Base-by-base conservation (phyloP, 768 basidiomycete species). In the Calocybe cyanea region DNA sequence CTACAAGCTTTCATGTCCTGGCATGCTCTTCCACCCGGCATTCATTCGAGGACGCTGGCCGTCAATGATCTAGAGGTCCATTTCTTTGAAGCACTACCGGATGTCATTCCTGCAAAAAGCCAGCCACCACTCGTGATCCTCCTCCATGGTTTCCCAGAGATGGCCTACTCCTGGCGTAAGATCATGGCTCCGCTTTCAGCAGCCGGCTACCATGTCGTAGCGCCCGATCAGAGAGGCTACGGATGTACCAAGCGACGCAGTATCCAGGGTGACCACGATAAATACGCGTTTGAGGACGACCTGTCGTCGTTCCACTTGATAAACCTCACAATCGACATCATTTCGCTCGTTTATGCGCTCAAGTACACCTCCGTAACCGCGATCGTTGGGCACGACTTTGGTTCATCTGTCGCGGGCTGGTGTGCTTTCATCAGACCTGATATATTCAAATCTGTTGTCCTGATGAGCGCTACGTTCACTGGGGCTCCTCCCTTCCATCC, bases 71-170 rank as follows among this genome's bases (percentile, higher is more conserved):
- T 81, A 3, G 65, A 75, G 30, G 62, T 76, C 36, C 76, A 81
- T 48, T 60, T 77, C 28, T 66, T 83, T 20, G 78, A 81, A 51
- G 76, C 75, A 7, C 68, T 71, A 17, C 35, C 41, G 4, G 50
- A 52, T 25, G 28, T 40, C 11, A 14, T 43, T 20, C 43, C 11
- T 28, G 25, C 6, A 28, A 5, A 28, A 28, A 5, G 25, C 25
- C 25, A 28, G 6, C 25, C 25, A 28, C 11, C 25, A 5, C 67
- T 85, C 11, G 54, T 83, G 37, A 43, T 85, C 23, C 74, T 85
- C 18, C 58, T 85, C 1, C 81, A 84, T 50, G 83, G 82, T 33
- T 85, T 85, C 57, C 81, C 82, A 8, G 82, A 84, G 54, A 67
- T 84, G 5, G 74, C 81, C 2, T 81, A 77, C 56, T 83, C 80